A percentile compares a stretch with the other conserved stretches of the same genome.
These are phyloP conservation scores for Leptodermis oblonga DNA, from an alignment of 257 asterid species.

Conservation along the genomic window DNA sequence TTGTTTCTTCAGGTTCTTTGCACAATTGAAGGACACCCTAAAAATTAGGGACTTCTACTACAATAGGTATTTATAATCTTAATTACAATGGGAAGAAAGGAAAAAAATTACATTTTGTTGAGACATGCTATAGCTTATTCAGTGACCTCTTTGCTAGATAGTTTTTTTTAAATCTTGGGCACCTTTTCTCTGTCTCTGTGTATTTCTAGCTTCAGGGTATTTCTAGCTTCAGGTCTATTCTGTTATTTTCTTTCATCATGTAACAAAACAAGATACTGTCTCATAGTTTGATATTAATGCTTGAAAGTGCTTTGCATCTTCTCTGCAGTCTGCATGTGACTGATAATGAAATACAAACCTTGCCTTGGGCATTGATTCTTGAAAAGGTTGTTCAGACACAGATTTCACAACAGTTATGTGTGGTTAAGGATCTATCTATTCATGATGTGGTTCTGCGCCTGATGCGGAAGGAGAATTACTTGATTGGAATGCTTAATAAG, in stretches of 20 bases:
- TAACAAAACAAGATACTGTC: neutral
- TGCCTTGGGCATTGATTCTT: conserved; percentile 88
- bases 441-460: conserved; percentile 88
- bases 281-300: neutral
- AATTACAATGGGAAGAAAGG: neutral
- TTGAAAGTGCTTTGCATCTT: conserved; percentile 5
- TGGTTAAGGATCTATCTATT: conserved; percentile 79
- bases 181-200: neutral
- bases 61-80: conserved; percentile 53
- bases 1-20: conserved; percentile 78
- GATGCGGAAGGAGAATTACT: conserved; percentile 96
- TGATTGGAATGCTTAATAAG: conserved; percentile 97
- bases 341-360: conserved; percentile 86
- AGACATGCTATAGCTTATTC: neutral
- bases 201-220: neutral
- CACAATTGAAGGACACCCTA: conserved; percentile 83
- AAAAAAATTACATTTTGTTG: neutral
- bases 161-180: neutral
- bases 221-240: neutral
- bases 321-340: conserved; percentile 74
- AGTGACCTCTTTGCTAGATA: neutral
- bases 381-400: conserved; percentile 79
- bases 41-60: conserved; percentile 74
- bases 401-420: conserved; percentile 58
- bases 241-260: neutral